Conservation (phyloP, 2,329 filamentous ascomycete species). For the Spiromastix sp. region DNA sequence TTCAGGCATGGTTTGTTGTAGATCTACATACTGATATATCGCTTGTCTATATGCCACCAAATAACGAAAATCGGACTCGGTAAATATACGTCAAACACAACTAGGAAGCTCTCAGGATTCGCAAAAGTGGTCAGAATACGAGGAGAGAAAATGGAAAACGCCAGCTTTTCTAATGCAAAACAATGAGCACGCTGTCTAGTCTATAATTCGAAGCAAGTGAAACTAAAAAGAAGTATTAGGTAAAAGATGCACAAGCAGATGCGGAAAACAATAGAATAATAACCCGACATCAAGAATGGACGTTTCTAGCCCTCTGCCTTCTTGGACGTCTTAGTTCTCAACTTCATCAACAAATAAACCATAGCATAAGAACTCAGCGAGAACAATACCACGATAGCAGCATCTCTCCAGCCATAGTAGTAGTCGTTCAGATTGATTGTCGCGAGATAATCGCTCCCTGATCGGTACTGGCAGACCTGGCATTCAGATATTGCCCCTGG, state of each 20-base stretch:
- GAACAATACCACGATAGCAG: conserved; percentile 49
- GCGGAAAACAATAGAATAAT: neutral
- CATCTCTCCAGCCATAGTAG: conserved; percentile 57
- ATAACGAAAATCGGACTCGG: too few relatives aligned
- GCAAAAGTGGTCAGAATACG: too few relatives aligned
- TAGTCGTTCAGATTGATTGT: conserved; percentile 51
- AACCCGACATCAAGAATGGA: conserved; percentile 1
- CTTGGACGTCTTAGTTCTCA: conserved; percentile 28
- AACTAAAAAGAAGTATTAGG: neutral
- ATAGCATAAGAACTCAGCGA: conserved; percentile 43
- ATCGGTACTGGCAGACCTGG: conserved; percentile 49
- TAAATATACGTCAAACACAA: too few relatives aligned
- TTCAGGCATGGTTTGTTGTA: too few relatives aligned
- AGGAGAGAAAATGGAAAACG: too few relatives aligned
- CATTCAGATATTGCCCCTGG: conserved; percentile 47
- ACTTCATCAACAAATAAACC: conserved; percentile 33
- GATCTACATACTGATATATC: too few relatives aligned
- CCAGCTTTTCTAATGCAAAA: too few relatives aligned
- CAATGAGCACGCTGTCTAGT: too few relatives aligned
- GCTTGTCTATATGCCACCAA: too few relatives aligned
- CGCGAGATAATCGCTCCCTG: conserved; percentile 49
- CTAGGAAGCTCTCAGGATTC: too few relatives aligned
- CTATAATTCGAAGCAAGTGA: too few relatives aligned
- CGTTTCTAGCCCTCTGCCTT: conserved; percentile 20
- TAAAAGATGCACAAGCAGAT: neutral